A percentile compares a stretch with the other conserved stretches of the same genome.
Evolutionary conservation across 352 stramenopile species (phyloP).

Genomic region (Phytophthora vignae): DNA sequence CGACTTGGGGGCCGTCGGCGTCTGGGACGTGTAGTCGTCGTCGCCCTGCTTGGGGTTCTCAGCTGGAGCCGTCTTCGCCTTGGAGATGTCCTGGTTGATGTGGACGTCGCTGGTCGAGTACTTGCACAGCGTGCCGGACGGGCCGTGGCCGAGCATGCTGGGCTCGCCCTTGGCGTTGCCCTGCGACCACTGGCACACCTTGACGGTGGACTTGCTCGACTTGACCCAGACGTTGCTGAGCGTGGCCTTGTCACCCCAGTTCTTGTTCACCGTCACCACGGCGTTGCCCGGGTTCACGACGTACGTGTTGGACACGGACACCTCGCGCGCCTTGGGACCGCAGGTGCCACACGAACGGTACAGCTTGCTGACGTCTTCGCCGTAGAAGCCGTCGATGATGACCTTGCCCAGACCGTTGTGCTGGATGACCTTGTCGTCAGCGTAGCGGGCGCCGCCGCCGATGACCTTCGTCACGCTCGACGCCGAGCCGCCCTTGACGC

Average conservation of each 20-base stretch:
- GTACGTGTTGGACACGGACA: no score
- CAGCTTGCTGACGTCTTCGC: constrained; percentile 3
- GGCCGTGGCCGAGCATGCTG: constrained; percentile 15
- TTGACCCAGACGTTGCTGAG: constrained; percentile 24
- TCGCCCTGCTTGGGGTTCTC: not conserved
- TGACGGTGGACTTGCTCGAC: not conserved
- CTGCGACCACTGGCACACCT: no score
- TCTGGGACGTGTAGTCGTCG: not conserved
- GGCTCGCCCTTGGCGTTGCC: constrained; percentile 8
- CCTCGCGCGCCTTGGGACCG: no score
- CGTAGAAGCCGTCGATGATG: no score
- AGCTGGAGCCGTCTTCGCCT: not conserved
- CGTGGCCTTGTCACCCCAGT: no score
- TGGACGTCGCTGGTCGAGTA: constrained; percentile 31
- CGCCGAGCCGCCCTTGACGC: constrained; percentile 28
- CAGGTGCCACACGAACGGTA: constrained; percentile 3
- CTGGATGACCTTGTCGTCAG: no score
- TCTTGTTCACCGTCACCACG: no score
- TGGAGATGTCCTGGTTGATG: constrained; percentile 27
- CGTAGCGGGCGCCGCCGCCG: no score
- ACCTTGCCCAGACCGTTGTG: no score
- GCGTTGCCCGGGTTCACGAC: no score
- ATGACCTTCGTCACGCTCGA: no score
- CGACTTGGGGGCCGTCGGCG: not conserved
- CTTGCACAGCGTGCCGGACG: constrained; percentile 14